A percentile compares a stretch with the other conserved stretches of the same genome.
phyloP scores from a whole-genome alignment of 176 grass and related monocot genomes.

The Juncus effusus region DNA sequence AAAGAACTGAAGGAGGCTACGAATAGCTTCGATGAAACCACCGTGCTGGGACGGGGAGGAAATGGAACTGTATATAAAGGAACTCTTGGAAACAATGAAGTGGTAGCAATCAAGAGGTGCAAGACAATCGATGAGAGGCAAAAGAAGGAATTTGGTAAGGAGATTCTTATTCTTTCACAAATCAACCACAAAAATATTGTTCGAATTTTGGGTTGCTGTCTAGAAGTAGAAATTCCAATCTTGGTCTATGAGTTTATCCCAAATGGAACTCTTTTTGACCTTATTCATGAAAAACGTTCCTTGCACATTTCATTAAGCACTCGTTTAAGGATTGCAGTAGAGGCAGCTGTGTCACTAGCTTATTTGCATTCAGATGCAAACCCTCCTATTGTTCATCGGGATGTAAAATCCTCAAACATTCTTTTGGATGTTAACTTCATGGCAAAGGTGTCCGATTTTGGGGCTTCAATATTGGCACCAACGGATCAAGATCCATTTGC shows the following conservation, averaged over 20 bases:
- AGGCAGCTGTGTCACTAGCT: not conserved
- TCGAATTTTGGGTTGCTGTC: constrained; percentile 8
- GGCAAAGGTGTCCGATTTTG: constrained; percentile 19
- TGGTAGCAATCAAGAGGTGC: constrained; percentile 24
- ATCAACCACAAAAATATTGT: constrained; percentile 25
- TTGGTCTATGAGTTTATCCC: constrained; percentile 18
- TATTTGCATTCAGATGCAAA: constrained; percentile 7
- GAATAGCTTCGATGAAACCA: constrained; percentile 39
- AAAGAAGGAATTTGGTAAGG: constrained; percentile 22
- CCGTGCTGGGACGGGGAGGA: constrained; percentile 52
- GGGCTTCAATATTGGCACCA: constrained; percentile 9
- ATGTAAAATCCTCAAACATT: constrained; percentile 22
- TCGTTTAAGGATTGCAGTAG: constrained; percentile 17
- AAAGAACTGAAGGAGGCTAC: constrained; percentile 54
- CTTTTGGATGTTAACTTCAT: constrained; percentile 20
- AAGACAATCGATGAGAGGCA: constrained; percentile 19
- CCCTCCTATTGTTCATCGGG: constrained; percentile 18
- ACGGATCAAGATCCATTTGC: constrained; percentile 13
- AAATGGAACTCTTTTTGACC: constrained; percentile 22
- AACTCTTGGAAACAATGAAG: constrained; percentile 4
- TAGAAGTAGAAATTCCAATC: constrained; percentile 24
- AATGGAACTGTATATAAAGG: constrained; percentile 73
- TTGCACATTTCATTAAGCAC: not conserved
- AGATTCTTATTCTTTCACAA: constrained; percentile 21
- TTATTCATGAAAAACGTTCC: not conserved